Conservation (phyloP, 345 rosid species). For the Stellera chamaejasme region DNA sequence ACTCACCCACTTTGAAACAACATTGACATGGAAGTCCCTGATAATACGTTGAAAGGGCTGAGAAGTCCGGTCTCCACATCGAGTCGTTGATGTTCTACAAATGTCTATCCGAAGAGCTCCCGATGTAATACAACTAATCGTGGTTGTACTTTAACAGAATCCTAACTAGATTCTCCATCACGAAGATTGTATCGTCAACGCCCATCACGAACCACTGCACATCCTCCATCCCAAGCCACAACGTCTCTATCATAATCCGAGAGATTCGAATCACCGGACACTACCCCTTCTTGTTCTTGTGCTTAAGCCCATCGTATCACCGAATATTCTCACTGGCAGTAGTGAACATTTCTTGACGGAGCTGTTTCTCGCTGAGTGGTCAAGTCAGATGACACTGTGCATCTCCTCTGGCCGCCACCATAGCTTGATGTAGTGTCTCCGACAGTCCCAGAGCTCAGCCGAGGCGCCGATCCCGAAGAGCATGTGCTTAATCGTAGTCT, state of each 20-base stretch:
- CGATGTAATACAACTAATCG: constrained; percentile 50
- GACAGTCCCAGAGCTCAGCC: constrained; percentile 44
- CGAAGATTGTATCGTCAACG: constrained; percentile 74
- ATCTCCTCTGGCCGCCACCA: constrained; percentile 60
- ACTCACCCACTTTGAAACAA: too few relatives aligned
- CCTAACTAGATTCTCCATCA: constrained; percentile 49
- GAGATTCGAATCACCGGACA: constrained; percentile 62
- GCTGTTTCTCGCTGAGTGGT: constrained; percentile 23
- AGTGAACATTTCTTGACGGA: constrained; percentile 15
- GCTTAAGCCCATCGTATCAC: constrained; percentile 39
- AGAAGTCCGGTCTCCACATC: too few relatives aligned
- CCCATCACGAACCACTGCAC: constrained; percentile 90
- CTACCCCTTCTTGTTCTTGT: constrained; percentile 34
- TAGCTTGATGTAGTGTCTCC: constrained; percentile 56
- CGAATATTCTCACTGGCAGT: constrained; percentile 45
- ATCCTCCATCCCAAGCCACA: constrained; percentile 32
- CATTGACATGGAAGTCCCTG: too few relatives aligned
- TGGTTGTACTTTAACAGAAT: constrained; percentile 69
- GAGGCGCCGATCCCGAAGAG: constrained; percentile 77
- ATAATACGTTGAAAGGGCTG: too few relatives aligned
- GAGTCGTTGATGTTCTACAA: constrained; percentile 56
- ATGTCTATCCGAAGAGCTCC: constrained; percentile 72
- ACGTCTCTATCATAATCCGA: constrained; percentile 53
- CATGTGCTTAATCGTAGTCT: constrained; percentile 41
- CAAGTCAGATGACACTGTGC: constrained; percentile 70